Evolutionary conservation across 2,329 filamentous ascomycete genomes (phyloP).

Genomic region (Fusarium paranaense): DNA sequence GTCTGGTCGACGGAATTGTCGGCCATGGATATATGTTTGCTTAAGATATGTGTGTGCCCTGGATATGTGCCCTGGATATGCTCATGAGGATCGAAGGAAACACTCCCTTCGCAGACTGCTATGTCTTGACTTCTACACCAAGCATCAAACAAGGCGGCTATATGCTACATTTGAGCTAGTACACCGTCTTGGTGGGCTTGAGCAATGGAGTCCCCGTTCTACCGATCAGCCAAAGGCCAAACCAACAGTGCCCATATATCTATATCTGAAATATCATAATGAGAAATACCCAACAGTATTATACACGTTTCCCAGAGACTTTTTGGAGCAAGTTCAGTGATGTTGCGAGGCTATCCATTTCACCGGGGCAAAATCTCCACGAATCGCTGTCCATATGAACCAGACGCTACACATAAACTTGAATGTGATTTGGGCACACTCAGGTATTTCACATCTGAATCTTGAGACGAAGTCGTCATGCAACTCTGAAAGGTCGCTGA

Average conservation of each 20-base stretch:
- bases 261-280: neutral
- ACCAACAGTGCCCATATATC: neutral
- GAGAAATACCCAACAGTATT: neutral
- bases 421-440: neutral
- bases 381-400: neutral
- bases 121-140: neutral
- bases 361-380: neutral
- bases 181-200: neutral
- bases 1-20: neutral
- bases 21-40: neutral
- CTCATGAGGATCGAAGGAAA: neutral
- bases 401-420: neutral
- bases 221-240: neutral
- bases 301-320: neutral
- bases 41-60: neutral
- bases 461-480: neutral
- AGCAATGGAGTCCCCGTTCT: neutral
- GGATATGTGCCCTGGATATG: neutral
- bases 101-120: neutral
- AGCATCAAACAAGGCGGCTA: neutral
- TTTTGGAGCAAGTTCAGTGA: neutral
- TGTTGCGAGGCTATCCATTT: neutral
- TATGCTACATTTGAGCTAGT: neutral
- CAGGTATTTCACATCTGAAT: neutral
- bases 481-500: neutral